Base-by-base conservation (phyloP, 1,284 basidiomycete species). In the Fomitiporia mediterranea region DNA sequence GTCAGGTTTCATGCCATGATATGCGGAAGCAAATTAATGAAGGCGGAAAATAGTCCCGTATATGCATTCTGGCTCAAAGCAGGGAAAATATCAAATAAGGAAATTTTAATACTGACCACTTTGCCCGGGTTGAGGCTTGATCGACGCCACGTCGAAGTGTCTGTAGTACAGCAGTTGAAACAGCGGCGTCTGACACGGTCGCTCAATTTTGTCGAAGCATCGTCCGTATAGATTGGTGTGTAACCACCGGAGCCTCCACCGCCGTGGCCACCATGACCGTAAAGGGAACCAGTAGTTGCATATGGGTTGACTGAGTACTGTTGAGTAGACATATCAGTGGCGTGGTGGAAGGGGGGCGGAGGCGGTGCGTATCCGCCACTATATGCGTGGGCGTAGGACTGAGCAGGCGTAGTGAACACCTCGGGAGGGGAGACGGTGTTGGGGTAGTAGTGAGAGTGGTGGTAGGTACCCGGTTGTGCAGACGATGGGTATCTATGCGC, bases 141-240 rank as follows among this genome's bases (percentile, higher is more conserved):
- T 57, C 88, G 72, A 37, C 88, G 72, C 88, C 88, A 91, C 27
- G 88, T 90, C 53, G 83, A 84, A 38, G 89, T 90, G 62, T 91
- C 89, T n/a, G 87, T 88, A 23, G 87, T 88, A 66, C 82, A 83
- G 68, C 87, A 90, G 67, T 90, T 90, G 77, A 85, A 89, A 68
- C 87, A 90, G 48, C 84, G 72, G 35, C 87, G 71, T 28, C 88
- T 77, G 49, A 89, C 82, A 37, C 85, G 77, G 66, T 89, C 86
- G 65, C 80, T 85, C 57, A 89, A 74, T 70, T 90, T 90, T 0
- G 84, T 88, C 0, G 83, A 77, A 0, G 87, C 87, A 60, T 89
- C 84, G 69, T 88, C 83, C 0, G 86, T 89, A 69, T 83, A 79
- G 15, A 79, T 73, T 2, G 58, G 58, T 17, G 38, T 49, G 43